Evolutionary conservation across 768 basidiomycete species (phyloP).

Genomic region (Tulasnella sp.): DNA sequence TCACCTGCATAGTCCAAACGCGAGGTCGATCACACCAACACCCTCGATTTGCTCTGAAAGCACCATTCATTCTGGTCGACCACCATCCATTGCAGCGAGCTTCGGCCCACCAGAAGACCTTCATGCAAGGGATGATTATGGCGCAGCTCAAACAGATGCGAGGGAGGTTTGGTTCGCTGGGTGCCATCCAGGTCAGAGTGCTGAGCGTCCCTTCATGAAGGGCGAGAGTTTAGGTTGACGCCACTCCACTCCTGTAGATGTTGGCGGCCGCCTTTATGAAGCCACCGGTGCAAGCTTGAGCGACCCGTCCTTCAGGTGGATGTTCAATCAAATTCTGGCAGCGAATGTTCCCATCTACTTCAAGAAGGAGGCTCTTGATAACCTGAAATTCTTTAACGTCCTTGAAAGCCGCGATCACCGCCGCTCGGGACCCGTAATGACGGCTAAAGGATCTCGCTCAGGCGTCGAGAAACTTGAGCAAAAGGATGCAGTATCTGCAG

Average conservation of each 20-base stretch:
- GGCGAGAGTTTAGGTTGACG: background rate
- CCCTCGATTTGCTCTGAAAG: too few species aligned
- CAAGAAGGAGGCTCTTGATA: background rate
- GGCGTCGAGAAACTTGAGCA: background rate
- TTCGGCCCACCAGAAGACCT: background rate
- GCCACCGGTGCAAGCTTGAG: background rate
- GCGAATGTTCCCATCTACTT: background rate
- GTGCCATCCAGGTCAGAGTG: background rate
- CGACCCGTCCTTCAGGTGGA: background rate
- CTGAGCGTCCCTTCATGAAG: background rate
- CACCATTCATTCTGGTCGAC: background rate
- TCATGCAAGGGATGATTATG: background rate
- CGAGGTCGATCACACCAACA: too few species aligned
- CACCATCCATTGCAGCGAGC: background rate
- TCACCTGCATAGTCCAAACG: background rate
- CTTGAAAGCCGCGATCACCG: too few species aligned
- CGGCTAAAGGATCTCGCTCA: background rate
- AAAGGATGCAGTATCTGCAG: background rate
- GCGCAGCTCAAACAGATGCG: background rate
- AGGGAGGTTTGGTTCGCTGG: background rate
- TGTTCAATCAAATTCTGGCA: background rate
- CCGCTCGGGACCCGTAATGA: too few species aligned
- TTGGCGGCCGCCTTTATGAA: background rate
- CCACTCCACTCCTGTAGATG: background rate
- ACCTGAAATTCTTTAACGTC: background rate